Evolutionary conservation across 495 filamentous ascomycete species (phyloP).

Genomic region (Talaromyces liani): DNA sequence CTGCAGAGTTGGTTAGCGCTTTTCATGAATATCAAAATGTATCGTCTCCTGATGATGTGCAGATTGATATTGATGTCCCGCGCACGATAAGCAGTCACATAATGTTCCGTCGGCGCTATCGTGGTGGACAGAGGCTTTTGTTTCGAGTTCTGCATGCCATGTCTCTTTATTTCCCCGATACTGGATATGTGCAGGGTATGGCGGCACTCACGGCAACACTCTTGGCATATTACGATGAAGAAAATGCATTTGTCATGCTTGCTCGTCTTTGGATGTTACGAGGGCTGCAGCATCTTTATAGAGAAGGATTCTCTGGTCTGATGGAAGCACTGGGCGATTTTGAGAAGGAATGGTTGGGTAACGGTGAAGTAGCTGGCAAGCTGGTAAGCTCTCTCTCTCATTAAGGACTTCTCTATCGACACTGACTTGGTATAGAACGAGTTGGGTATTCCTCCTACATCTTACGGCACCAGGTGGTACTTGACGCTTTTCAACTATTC

Average conservation of each 20-base stretch:
- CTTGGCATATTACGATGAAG: slow-evolving; percentile 95
- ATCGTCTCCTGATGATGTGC: slow-evolving; percentile 82
- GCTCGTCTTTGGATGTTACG: slow-evolving; percentile 85
- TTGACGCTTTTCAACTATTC: slow-evolving; percentile 96
- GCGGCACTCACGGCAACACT: slow-evolving; percentile 87
- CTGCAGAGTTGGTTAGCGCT: slow-evolving; percentile 62
- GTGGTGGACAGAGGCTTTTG: slow-evolving; percentile 81
- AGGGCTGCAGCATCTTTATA: slow-evolving; percentile 78
- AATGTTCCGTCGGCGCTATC: slow-evolving; percentile 92
- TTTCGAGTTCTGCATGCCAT: slow-evolving; percentile 91
- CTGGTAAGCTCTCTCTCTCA: slow-evolving; percentile 51
- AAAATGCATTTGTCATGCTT: slow-evolving; percentile 88
- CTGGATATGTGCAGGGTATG: slow-evolving; percentile 98
- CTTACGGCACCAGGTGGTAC: slow-evolving; percentile 96
- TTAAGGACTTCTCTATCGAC: neutral
- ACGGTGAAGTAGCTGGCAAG: slow-evolving; percentile 65
- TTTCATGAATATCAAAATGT: slow-evolving; percentile 63
- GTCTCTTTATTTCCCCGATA: slow-evolving; percentile 83
- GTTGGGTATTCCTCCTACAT: slow-evolving; percentile 74
- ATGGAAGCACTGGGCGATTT: slow-evolving; percentile 88
- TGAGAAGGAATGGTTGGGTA: slow-evolving; percentile 74
- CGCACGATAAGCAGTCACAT: slow-evolving; percentile 93
- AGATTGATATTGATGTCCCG: slow-evolving; percentile 96
- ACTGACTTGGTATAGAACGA: slow-evolving; percentile 48
- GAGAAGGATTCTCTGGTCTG: slow-evolving; percentile 74